Evolutionary conservation across 1,139 yeast species (phyloP).

Genomic region (Komagataea norvegica): DNA sequence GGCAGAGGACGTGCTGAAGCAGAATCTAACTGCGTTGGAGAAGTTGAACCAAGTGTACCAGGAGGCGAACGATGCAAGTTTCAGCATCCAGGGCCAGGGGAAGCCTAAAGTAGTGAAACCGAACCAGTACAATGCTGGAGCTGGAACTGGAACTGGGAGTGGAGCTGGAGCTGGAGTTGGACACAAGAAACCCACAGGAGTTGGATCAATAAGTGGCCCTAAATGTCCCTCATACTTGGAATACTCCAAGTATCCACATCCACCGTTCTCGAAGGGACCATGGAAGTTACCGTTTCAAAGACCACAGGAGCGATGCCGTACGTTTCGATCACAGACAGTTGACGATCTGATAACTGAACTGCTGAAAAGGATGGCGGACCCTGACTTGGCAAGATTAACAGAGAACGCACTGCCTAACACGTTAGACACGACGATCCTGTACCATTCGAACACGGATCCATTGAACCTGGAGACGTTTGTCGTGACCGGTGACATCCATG

Average conservation of each 20-base stretch:
- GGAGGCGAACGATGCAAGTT: background rate
- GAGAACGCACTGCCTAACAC: constrained; percentile 89
- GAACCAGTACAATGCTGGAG: no score
- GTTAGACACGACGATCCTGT: constrained; percentile 77
- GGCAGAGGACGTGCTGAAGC: constrained; percentile 4
- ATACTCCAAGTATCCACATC: constrained; percentile 36
- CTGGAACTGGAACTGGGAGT: background rate
- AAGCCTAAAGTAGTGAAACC: background rate
- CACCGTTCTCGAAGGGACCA: constrained; percentile 46
- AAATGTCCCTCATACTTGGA: constrained; percentile 29
- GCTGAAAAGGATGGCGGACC: constrained; percentile 45
- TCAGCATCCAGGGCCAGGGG: background rate
- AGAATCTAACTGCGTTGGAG: constrained; percentile 4
- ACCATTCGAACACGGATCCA: constrained; percentile 43
- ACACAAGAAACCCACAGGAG: background rate
- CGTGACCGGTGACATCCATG: constrained; percentile 88
- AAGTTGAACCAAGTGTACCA: constrained; percentile 3
- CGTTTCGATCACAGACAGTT: constrained; percentile 59
- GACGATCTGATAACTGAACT: constrained; percentile 59
- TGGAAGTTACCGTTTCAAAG: constrained; percentile 65
- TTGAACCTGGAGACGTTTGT: constrained; percentile 51
- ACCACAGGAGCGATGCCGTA: constrained; percentile 67
- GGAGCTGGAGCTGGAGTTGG: background rate
- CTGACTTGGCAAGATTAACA: constrained; percentile 67
- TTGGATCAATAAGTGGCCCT: background rate